These are phyloP conservation scores for Talaromyces sp. DNA, from an alignment of 2,329 filamentous ascomycete species.

Conservation along the genomic window DNA sequence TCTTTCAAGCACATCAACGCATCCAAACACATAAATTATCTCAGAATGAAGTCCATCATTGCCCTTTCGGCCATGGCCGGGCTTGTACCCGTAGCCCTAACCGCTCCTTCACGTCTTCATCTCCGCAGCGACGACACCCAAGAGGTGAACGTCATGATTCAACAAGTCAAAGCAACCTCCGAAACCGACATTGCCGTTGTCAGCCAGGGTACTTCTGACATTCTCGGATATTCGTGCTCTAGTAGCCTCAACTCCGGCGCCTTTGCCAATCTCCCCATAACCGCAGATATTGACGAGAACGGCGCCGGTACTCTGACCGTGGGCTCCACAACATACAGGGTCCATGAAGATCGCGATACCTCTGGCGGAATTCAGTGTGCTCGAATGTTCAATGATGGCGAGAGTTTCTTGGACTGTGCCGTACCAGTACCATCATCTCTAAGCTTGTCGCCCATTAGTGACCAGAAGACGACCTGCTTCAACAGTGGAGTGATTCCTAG, in stretches of 20 bases:
- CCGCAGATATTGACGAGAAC: not conserved
- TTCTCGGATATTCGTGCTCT: not conserved
- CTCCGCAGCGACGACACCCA: not conserved
- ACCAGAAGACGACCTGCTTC: not conserved
- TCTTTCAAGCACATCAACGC: not conserved
- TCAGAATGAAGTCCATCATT: not conserved
- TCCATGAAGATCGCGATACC: not conserved
- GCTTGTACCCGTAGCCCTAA: not conserved
- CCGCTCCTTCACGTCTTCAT: not conserved
- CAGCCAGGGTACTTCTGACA: not conserved
- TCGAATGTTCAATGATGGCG: not conserved
- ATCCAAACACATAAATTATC: not conserved
- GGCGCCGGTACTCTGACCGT: not conserved
- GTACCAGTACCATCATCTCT: not conserved
- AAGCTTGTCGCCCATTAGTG: not conserved
- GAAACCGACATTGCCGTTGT: constrained; percentile 1
- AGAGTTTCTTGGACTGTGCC: constrained; percentile 3
- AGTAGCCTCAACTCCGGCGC: not conserved
- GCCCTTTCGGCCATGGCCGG: not conserved
- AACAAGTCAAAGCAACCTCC: not conserved
- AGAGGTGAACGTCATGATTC: constrained; percentile 1
- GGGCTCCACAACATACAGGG: not conserved
- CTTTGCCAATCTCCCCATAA: not conserved
- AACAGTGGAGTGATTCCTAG: not conserved
- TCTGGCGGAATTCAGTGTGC: not conserved